Conservation (phyloP, 208 protist genomes). For the Leishmania martiniquensis region DNA sequence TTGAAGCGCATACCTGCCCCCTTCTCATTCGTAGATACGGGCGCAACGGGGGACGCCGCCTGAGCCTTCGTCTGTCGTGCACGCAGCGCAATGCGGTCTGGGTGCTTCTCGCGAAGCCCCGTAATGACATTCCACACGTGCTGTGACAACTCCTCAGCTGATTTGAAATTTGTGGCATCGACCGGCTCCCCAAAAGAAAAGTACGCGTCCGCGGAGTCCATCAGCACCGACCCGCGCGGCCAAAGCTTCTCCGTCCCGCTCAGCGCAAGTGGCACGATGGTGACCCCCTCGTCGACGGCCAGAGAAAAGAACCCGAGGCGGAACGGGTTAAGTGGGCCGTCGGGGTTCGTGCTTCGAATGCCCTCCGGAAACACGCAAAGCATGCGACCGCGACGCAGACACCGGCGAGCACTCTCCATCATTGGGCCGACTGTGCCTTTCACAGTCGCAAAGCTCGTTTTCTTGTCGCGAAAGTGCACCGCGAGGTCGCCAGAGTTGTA, state of each 20-base stretch:
- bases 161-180: slow-evolving; percentile 61
- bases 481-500: slow-evolving; percentile 76
- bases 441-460: slow-evolving; percentile 68
- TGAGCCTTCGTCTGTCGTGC: slow-evolving; percentile 2
- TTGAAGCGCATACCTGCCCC: no score
- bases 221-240: slow-evolving; percentile 49
- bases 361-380: slow-evolving; percentile 90
- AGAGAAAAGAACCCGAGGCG: slow-evolving; percentile 85
- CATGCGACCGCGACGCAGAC: slow-evolving; percentile 74
- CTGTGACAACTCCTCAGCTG: slow-evolving; percentile 65
- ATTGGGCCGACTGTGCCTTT: slow-evolving; percentile 81
- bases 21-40: background rate
- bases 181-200: slow-evolving; percentile 79
- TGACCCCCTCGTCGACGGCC: slow-evolving; percentile 74
- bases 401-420: slow-evolving; percentile 74
- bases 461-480: slow-evolving; percentile 80
- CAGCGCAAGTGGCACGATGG: slow-evolving; percentile 82
- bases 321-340: slow-evolving; percentile 70
- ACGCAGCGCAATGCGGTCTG: slow-evolving; percentile 55
- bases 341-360: slow-evolving; percentile 67
- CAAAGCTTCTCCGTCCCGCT: slow-evolving; percentile 82
- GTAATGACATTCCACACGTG: slow-evolving; percentile 69
- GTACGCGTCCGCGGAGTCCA: slow-evolving; percentile 64
- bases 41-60: background rate
- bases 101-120: slow-evolving; percentile 68